phyloP scores from a whole-genome alignment of 192 early-diverging fungal genomes.

The Mortierella antarctica region DNA sequence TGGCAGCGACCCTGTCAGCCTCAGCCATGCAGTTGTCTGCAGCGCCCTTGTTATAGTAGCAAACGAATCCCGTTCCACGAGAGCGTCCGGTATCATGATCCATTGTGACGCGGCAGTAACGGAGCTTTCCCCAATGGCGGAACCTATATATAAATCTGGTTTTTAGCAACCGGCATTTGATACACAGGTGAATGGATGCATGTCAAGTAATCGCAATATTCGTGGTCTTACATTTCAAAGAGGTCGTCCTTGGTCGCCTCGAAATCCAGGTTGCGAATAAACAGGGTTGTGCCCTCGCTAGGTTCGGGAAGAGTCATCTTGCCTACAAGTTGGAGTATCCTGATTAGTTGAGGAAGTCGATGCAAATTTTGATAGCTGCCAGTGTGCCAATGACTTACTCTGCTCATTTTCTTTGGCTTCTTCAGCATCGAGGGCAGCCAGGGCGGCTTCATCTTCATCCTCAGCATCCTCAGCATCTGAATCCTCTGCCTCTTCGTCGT shows the following conservation, averaged over 20 bases:
- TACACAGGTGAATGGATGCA: background rate
- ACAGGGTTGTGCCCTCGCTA: constrained; percentile 83
- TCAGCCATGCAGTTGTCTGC: constrained; percentile 82
- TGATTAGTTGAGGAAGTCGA: background rate
- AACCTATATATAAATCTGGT: constrained; percentile 59
- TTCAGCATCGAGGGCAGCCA: constrained; percentile 35
- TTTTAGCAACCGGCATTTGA: background rate
- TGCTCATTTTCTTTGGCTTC: constrained; percentile 47
- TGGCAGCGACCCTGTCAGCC: constrained; percentile 68
- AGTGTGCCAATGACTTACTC: constrained; percentile 11
- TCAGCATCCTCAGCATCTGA: constrained; percentile 40
- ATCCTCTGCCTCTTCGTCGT: constrained; percentile 53
- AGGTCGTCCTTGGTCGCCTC: constrained; percentile 89
- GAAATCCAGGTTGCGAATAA: constrained; percentile 93
- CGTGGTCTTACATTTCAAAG: constrained; percentile 53
- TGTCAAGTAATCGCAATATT: background rate
- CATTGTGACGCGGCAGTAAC: constrained; percentile 87
- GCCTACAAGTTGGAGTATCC: background rate
- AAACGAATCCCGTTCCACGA: constrained; percentile 95
- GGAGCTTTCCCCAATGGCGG: constrained; percentile 74
- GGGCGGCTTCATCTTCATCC: constrained; percentile 41
- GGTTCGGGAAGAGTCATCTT: constrained; percentile 50
- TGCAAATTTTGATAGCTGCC: background rate
- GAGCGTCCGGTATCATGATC: constrained; percentile 86
- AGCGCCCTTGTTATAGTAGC: constrained; percentile 77